Percentiles rank a stretch among this genome's conserved stretches.
phyloP scores from a whole-genome alignment of 139 green algal species.

The Micractinium sp. region DNA sequence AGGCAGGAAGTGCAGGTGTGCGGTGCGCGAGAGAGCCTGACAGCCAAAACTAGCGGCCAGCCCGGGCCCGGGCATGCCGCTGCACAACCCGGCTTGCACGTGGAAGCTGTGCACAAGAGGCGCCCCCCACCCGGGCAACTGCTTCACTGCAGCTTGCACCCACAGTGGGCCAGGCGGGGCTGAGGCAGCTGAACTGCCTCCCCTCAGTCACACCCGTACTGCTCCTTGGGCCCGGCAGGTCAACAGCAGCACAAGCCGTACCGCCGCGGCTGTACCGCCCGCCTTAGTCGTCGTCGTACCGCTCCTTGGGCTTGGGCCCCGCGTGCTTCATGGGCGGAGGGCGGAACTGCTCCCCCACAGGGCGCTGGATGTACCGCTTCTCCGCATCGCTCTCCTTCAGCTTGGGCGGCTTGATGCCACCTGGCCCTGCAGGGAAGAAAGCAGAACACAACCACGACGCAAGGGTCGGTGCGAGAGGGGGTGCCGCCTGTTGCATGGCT shows the following conservation, averaged over 20 bases:
- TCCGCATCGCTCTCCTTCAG: conserved; percentile 69
- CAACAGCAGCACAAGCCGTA: no score
- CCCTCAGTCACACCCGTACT: not conserved
- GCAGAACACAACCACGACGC: not conserved
- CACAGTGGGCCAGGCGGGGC: not conserved
- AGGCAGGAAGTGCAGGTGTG: no score
- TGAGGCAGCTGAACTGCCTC: not conserved
- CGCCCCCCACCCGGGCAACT: no score
- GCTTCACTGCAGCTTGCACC: not conserved
- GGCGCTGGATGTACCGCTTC: conserved; percentile 83
- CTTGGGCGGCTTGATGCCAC: conserved; percentile 47
- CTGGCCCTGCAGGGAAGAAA: not conserved
- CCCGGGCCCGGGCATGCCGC: no score
- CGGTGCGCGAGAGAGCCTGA: no score
- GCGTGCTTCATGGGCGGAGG: conserved; percentile 47
- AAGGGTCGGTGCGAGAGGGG: no score
- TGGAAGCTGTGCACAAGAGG: no score
- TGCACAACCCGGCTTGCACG: no score
- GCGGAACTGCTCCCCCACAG: conserved; percentile 70
- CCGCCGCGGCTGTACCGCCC: not conserved
- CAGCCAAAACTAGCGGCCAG: no score
- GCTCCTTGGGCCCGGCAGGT: not conserved
- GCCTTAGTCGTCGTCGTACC: conserved; percentile 1
- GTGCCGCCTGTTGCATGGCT: no score
- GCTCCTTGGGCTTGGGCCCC: conserved; percentile 16